Conservation (phyloP, 257 asterid species). For the Primulina tabacum region DNA sequence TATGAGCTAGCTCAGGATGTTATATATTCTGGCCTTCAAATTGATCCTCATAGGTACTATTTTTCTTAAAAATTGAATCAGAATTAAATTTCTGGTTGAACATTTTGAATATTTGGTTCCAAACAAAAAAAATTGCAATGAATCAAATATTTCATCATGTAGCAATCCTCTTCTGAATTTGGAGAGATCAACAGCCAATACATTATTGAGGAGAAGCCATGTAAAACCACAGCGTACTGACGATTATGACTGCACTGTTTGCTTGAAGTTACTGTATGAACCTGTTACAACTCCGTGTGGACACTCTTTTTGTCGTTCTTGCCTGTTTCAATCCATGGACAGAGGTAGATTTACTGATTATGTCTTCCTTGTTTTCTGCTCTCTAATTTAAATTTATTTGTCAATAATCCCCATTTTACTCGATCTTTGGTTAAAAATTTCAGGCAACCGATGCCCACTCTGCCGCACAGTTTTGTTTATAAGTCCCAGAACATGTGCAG, state of each 20-base stretch:
- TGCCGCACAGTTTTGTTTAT: constrained; percentile 89
- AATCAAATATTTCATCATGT: constrained; percentile 23
- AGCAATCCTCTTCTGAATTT: constrained; percentile 65
- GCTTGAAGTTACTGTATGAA: constrained; percentile 82
- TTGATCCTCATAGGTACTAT: constrained; percentile 64
- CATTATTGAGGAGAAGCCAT: constrained; percentile 49
- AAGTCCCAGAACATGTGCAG: constrained; percentile 76
- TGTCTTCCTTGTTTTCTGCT: constrained; percentile 20
- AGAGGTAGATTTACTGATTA: constrained; percentile 48
- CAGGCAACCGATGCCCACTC: constrained; percentile 90
- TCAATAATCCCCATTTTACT: not conserved
- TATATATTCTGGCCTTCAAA: constrained; percentile 65
- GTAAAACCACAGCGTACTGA: constrained; percentile 66
- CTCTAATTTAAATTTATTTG: not conserved
- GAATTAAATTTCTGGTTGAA: not conserved
- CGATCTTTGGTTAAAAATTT: constrained; percentile 19
- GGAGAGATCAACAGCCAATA: constrained; percentile 43
- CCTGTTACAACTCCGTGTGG: constrained; percentile 98
- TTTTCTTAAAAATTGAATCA: not conserved
- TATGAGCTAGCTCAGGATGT: constrained; percentile 72
- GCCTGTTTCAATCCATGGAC: constrained; percentile 96
- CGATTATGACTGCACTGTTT: constrained; percentile 95
- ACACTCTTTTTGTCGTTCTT: constrained; percentile 93
- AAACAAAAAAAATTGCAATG: not conserved
- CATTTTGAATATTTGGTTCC: not conserved